A percentile compares a stretch with the other conserved stretches of the same genome.
Conservation (phyloP, 495 filamentous ascomycete species). For the Penicillium turbatum region DNA sequence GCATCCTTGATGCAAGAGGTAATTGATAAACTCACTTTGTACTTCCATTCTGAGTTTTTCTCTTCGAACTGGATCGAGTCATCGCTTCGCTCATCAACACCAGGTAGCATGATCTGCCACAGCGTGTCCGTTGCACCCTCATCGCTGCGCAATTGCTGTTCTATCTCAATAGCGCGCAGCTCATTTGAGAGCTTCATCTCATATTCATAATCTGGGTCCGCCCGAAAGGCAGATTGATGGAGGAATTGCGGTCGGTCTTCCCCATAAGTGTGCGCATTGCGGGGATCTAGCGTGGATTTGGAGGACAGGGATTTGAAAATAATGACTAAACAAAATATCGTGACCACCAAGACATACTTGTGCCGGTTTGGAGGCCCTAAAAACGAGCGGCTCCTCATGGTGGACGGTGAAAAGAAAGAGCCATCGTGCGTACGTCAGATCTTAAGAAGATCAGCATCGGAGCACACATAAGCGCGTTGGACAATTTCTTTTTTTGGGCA, state of each 20-base stretch:
- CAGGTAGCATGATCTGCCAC: slow-evolving; percentile 36
- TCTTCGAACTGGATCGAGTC: slow-evolving; percentile 32
- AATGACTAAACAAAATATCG: slow-evolving; percentile 5
- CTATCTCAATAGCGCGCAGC: slow-evolving; percentile 24
- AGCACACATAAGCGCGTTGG: no score
- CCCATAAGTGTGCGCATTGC: slow-evolving; percentile 4
- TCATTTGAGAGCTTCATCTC: slow-evolving; percentile 17
- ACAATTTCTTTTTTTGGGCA: no score
- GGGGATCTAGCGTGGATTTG: slow-evolving; percentile 3
- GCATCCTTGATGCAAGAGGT: background rate
- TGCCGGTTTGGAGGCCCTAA: slow-evolving; percentile 1
- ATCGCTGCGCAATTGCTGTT: slow-evolving; percentile 6
- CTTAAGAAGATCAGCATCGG: background rate
- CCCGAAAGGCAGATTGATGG: slow-evolving; percentile 31
- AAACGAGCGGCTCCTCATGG: slow-evolving; percentile 11
- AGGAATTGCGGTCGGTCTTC: slow-evolving; percentile 25
- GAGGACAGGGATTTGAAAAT: slow-evolving; percentile 9
- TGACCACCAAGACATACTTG: slow-evolving; percentile 8
- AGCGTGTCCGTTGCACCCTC: slow-evolving; percentile 19
- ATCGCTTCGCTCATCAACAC: slow-evolving; percentile 16
- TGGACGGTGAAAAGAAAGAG: background rate
- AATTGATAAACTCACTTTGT: slow-evolving; percentile 20
- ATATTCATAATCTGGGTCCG: slow-evolving; percentile 29
- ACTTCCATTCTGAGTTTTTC: slow-evolving; percentile 31
- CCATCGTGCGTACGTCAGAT: background rate